Evolutionary conservation across 2,329 filamentous ascomycete genomes (phyloP).

Genomic region (Xylariaceae sp.): DNA sequence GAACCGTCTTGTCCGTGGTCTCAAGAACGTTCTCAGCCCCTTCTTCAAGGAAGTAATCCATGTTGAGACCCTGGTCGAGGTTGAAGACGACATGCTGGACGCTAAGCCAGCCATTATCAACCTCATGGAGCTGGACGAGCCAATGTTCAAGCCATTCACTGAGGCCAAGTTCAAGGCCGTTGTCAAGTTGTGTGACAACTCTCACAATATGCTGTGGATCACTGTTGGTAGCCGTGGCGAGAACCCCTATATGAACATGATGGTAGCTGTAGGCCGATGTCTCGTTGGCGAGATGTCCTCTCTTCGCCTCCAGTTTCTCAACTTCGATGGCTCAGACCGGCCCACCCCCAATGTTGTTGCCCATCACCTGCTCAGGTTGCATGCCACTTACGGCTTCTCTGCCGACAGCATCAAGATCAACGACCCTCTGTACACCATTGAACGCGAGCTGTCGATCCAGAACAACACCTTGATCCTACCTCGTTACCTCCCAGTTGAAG

Average conservation of each 20-base stretch:
- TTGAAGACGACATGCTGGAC: not conserved
- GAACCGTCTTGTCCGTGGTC: conserved; percentile 1
- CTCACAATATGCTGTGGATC: conserved; percentile 13
- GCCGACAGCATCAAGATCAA: conserved; percentile 2
- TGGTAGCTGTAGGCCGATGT: conserved; percentile 10
- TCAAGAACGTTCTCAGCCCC: conserved; percentile 6
- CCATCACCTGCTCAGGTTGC: conserved; percentile 7
- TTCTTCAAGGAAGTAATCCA: conserved; percentile 5
- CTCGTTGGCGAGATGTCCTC: conserved; percentile 10
- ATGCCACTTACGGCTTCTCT: conserved; percentile 3
- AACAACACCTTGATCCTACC: conserved; percentile 3
- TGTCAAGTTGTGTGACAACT: conserved; percentile 4
- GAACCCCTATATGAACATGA: conserved; percentile 12
- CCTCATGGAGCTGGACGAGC: conserved; percentile 27
- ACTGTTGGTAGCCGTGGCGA: conserved; percentile 8
- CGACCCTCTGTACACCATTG: conserved; percentile 3
- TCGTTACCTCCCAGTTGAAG: conserved; percentile 2
- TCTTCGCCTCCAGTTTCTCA: conserved; percentile 9
- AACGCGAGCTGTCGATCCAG: conserved; percentile 7
- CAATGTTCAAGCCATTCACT: conserved; percentile 20
- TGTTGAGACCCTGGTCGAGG: conserved; percentile 1
- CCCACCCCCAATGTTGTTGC: conserved; percentile 5
- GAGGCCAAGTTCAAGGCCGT: conserved; percentile 8
- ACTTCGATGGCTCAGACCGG: conserved; percentile 6
- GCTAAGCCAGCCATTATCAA: conserved; percentile 9